A percentile compares a stretch with the other conserved stretches of the same genome.
phyloP scores from a whole-genome alignment of 306 rosid genomes.

The Prunus armeniaca region DNA sequence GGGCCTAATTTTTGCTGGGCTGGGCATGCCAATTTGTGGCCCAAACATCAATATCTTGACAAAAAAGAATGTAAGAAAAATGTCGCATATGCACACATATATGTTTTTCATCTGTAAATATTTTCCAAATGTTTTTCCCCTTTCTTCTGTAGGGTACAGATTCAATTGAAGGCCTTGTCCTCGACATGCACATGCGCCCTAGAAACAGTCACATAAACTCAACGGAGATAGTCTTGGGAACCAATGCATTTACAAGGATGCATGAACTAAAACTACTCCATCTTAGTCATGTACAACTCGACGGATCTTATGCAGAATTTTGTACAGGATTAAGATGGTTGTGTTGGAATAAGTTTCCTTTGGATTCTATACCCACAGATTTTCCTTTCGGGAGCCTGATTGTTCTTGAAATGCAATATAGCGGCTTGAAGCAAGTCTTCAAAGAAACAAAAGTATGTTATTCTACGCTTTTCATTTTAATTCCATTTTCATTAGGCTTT shows the following conservation, averaged over 20 bases:
- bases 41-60: neutral
- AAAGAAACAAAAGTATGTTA: neutral
- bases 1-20: no score
- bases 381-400: neutral
- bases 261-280: neutral
- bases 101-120: neutral
- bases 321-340: neutral
- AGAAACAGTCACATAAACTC: no score
- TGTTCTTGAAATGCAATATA: conserved; percentile 10
- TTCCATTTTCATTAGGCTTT: neutral
- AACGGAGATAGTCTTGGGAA: neutral
- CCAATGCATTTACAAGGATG: neutral
- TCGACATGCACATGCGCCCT: neutral
- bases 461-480: neutral
- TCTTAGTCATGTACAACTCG: neutral
- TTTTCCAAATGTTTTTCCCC: neutral
- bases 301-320: neutral
- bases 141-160: neutral
- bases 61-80: neutral
- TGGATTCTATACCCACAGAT: neutral
- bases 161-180: neutral
- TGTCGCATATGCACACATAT: no score
- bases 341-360: conserved; percentile 6
- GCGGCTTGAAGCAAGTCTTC: neutral
- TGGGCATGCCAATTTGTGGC: no score